These are phyloP conservation scores for Skeletonema grethae DNA, from an alignment of 108 stramenopile genomes.

Conservation along the genomic window DNA sequence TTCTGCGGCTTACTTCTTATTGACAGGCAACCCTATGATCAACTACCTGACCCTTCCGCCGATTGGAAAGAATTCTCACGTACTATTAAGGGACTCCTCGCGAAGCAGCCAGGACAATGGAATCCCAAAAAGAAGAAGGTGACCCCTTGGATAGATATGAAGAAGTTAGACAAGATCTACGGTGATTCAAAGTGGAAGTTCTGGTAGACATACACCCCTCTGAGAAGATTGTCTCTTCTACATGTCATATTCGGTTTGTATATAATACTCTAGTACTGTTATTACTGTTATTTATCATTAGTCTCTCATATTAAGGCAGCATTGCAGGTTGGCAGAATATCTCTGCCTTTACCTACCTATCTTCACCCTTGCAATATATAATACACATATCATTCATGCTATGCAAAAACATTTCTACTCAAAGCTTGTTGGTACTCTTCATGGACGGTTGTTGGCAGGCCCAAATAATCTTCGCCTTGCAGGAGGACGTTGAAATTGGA, in stretches of 20 bases:
- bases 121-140: slow-evolving; percentile 47
- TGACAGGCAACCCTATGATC: slow-evolving; percentile 20
- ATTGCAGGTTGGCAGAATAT: too few species aligned
- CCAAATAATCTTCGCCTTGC: slow-evolving; percentile 35
- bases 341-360: too few species aligned
- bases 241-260: background rate
- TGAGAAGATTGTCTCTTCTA: background rate
- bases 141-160: slow-evolving; percentile 37
- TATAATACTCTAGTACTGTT: background rate
- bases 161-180: slow-evolving; percentile 6
- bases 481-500: slow-evolving; percentile 52
- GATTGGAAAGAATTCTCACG: slow-evolving; percentile 17
- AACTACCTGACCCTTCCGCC: slow-evolving; percentile 40
- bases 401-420: too few species aligned
- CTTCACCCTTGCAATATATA: too few species aligned
- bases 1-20: slow-evolving; percentile 66
- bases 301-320: too few species aligned
- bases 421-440: background rate
- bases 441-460: background rate
- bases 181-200: slow-evolving; percentile 1
- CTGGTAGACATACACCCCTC: background rate
- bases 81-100: slow-evolving; percentile 3
- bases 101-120: slow-evolving; percentile 45
- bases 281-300: background rate
- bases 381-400: too few species aligned